Evolutionary conservation across 164 flowering plant genomes (phyloP).

Genomic region (Vitis amurensis): DNA sequence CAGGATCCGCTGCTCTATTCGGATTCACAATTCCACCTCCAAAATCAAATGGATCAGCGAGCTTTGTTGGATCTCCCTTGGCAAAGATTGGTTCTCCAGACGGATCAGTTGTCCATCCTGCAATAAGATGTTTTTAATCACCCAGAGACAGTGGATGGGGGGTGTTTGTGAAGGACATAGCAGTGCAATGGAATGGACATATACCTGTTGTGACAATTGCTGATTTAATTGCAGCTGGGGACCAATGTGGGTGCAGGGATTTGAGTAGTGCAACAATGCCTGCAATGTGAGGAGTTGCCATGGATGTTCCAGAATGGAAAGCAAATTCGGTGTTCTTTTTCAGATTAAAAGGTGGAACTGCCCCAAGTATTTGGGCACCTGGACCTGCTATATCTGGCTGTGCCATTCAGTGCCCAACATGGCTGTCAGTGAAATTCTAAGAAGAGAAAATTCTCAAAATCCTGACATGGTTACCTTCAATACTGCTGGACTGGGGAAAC

Average conservation of each 20-base stretch:
- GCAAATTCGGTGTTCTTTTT: neutral
- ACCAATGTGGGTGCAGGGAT: constrained; percentile 29
- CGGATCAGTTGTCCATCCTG: too few species aligned
- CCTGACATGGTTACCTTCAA: constrained; percentile 16
- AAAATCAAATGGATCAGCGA: too few species aligned
- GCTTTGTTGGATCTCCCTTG: too few species aligned
- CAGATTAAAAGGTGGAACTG: neutral
- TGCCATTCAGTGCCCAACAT: neutral
- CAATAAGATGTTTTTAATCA: too few species aligned
- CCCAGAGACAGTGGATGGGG: too few species aligned
- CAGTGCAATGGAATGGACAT: neutral
- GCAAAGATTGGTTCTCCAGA: too few species aligned
- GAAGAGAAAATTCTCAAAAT: too few species aligned
- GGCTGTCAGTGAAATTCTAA: too few species aligned
- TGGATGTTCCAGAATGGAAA: constrained; percentile 24
- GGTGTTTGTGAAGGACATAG: too few species aligned
- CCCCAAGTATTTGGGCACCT: constrained; percentile 24
- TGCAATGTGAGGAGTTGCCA: constrained; percentile 34
- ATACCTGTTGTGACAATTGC: constrained; percentile 33
- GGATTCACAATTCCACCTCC: too few species aligned
- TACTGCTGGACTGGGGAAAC: constrained; percentile 11
- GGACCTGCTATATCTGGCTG: constrained; percentile 35
- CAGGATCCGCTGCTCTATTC: too few species aligned
- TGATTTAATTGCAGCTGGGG: constrained; percentile 30
- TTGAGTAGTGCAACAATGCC: constrained; percentile 28